phyloP scores from a whole-genome alignment of 148 eudicot species.

The Rhododendron kiyosumense region DNA sequence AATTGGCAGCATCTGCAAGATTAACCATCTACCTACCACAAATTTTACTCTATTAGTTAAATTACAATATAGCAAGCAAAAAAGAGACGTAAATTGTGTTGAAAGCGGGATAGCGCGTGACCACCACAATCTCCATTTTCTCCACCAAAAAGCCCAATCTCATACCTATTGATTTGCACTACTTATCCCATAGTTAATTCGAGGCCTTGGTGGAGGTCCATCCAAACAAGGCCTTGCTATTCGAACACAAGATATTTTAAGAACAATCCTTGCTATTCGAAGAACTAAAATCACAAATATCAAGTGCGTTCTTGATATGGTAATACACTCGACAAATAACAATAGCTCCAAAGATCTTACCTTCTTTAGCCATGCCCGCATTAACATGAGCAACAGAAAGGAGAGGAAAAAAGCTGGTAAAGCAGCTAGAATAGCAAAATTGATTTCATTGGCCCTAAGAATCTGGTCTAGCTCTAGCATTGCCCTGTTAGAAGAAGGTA shows the following conservation, averaged over 20 bases:
- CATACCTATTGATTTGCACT: background rate
- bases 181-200: background rate
- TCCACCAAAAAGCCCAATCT: background rate
- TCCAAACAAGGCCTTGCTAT: background rate
- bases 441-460: constrained; percentile 95
- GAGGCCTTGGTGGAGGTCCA: background rate
- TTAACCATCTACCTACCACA: background rate
- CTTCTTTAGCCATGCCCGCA: constrained; percentile 91
- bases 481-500: constrained; percentile 52
- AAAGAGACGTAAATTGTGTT: background rate
- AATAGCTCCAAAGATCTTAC: constrained; percentile 25
- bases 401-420: constrained; percentile 81
- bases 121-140: background rate
- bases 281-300: background rate
- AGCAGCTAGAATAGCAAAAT: constrained; percentile 96
- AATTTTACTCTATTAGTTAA: background rate
- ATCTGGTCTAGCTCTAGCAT: constrained; percentile 99
- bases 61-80: background rate
- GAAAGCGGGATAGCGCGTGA: background rate
- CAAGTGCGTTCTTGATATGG: background rate
- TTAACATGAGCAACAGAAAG: constrained; percentile 48
- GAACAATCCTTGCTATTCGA: background rate
- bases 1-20: background rate
- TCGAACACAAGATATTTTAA: background rate
- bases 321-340: background rate